Percentiles rank a stretch among this genome's conserved stretches.
Evolutionary conservation across 169 alveolate species (phyloP).

Genomic region (Plasmodium gonderi): DNA sequence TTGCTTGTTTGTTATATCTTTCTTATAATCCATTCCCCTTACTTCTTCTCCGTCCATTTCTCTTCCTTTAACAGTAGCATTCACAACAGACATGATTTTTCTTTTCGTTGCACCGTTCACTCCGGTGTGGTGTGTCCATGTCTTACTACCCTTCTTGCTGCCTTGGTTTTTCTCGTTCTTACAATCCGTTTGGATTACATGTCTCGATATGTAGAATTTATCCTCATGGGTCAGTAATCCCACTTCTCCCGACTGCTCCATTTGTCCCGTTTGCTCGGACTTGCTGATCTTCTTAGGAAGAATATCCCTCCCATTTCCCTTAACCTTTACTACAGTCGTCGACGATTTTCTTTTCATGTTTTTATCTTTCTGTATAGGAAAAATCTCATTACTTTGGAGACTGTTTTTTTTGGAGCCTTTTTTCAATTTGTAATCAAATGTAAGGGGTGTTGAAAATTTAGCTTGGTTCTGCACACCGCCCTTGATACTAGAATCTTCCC

Average conservation of each 20-base stretch:
- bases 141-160: neutral
- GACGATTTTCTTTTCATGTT: slow-evolving; percentile 4
- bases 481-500: slow-evolving; percentile 4
- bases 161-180: neutral
- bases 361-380: slow-evolving; percentile 4
- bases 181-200: neutral
- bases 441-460: neutral
- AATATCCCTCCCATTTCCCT: neutral
- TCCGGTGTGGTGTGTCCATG: neutral
- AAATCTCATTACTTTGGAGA: slow-evolving; percentile 8
- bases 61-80: neutral
- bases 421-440: slow-evolving; percentile 30
- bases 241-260: neutral
- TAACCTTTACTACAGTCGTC: neutral
- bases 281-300: neutral
- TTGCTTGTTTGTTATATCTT: neutral
- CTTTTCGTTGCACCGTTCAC: neutral
- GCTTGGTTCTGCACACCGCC: neutral
- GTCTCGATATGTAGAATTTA: neutral
- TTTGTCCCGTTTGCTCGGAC: neutral
- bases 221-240: neutral
- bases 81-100: neutral
- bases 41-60: neutral
- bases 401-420: slow-evolving; percentile 15
- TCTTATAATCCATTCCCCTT: neutral